Evolutionary conservation across 2,329 filamentous ascomycete genomes (phyloP), one percentile per base, ranked within the genome.

Genomic region (Colletotrichum karsti): DNA sequence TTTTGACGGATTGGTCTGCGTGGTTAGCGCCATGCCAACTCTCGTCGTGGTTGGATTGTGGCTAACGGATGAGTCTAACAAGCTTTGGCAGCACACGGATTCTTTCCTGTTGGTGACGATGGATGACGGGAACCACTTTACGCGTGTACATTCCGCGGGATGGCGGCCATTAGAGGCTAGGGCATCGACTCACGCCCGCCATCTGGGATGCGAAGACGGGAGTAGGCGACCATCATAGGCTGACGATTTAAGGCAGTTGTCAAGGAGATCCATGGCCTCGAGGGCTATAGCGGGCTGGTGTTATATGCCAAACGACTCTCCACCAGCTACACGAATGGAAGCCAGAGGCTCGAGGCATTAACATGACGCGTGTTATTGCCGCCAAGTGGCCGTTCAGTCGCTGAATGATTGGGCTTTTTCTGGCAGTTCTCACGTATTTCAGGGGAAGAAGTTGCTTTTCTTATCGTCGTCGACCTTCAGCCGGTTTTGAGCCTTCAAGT

Each of bases 321-420:
- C 37, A 57, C 41, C 59, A 22, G 9, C 41, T 20, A 62, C 63
- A 39, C 61, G 55, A 55, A 58, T 50, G 44, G 58, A 63, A 60
- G 39, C 26, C 26, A 61, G 10, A 46, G 42, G 20, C 22, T 51
- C 22, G 26, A 51, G 63, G 66, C 74, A 73, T 71, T 74, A 74
- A 71, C 74, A 73, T 74, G 71, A 73, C 67, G 68, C 70, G 60
- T 69, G 54, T 54, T 73, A 46, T 69, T 69, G 63, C 20, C 50
- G 66, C 63, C 63, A 56, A 69, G 63, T 35, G 41, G 42, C 51
- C 9, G 22, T 22, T 42, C 20, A 48, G 39, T 65, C 39, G 46
- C 48, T 39, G 53, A 54, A 53, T 41, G 54, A 59, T 58, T 59
- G 65, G 53, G 18, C 54, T 65, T 41, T 37, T 48, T 22, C 18